These are phyloP conservation scores for Penicillium samsonianum DNA, from an alignment of 495 filamentous ascomycete genomes.

Conservation along the genomic window DNA sequence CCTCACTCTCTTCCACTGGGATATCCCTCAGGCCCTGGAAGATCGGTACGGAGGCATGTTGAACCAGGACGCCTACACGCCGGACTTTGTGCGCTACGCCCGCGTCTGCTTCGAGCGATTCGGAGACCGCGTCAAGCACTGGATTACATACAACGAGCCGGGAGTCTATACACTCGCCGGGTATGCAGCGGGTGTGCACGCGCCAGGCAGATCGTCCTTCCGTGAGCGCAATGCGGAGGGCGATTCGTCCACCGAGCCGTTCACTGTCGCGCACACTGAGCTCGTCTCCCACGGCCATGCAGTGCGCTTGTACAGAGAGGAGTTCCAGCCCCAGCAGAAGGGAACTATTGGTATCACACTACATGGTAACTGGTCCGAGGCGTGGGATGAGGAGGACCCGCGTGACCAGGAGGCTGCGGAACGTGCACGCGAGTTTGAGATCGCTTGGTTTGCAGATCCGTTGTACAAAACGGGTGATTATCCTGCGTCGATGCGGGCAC, in stretches of 20 bases:
- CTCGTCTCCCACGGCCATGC: constrained; percentile 46
- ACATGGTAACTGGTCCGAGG: constrained; percentile 53
- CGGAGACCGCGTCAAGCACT: constrained; percentile 48
- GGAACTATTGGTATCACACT: constrained; percentile 51
- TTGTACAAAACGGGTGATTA: constrained; percentile 51
- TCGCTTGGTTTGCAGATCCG: constrained; percentile 52
- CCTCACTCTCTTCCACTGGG: constrained; percentile 54
- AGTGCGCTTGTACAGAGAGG: constrained; percentile 41
- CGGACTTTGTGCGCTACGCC: constrained; percentile 51
- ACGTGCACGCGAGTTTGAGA: constrained; percentile 50
- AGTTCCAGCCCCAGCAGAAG: constrained; percentile 43
- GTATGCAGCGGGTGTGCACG: constrained; percentile 51
- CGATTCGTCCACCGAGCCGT: constrained; percentile 50
- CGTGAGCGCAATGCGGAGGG: constrained; percentile 46
- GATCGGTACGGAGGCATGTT: constrained; percentile 51
- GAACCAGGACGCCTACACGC: constrained; percentile 41
- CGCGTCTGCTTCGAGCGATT: constrained; percentile 47
- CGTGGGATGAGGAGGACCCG: constrained; percentile 46
- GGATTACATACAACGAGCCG: constrained; percentile 56
- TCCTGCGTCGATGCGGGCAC: constrained; percentile 48
- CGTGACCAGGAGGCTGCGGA: constrained; percentile 46
- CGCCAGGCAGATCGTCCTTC: constrained; percentile 47
- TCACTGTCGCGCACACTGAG: constrained; percentile 46
- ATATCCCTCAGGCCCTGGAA: constrained; percentile 47
- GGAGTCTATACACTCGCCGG: constrained; percentile 47